Evolutionary conservation across 805 yeast species (phyloP).

Genomic region (Metschnikowia cubensis): DNA sequence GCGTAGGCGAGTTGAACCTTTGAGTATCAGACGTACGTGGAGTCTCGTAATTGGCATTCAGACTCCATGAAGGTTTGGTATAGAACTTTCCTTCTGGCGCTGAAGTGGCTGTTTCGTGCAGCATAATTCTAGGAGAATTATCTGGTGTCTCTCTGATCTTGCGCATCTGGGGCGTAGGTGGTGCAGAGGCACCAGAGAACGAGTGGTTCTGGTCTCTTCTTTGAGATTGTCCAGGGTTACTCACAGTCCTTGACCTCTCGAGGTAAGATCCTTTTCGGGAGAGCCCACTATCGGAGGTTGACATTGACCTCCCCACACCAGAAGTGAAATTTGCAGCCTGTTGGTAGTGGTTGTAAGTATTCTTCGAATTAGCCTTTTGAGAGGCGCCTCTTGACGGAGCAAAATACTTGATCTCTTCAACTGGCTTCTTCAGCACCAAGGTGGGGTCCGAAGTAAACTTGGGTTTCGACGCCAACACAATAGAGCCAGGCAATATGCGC

Average conservation of each 20-base stretch:
- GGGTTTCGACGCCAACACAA: slow-evolving; percentile 13
- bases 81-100: neutral
- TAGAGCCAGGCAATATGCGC: slow-evolving; percentile 17
- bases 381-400: slow-evolving; percentile 6
- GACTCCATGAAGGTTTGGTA: neutral
- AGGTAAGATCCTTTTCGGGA: slow-evolving; percentile 4
- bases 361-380: slow-evolving; percentile 23
- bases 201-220: neutral
- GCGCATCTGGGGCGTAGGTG: slow-evolving; percentile 3
- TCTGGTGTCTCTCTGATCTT: neutral
- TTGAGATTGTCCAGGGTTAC: slow-evolving; percentile 1
- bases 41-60: neutral
- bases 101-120: neutral
- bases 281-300: slow-evolving; percentile 9
- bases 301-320: slow-evolving; percentile 12
- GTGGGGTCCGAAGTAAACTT: neutral
- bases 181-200: neutral
- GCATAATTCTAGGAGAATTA: neutral
- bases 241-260: slow-evolving; percentile 8
- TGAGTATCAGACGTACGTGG: neutral
- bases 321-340: slow-evolving; percentile 18
- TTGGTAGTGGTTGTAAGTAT: slow-evolving; percentile 32
- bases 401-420: slow-evolving; percentile 1
- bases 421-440: slow-evolving; percentile 1
- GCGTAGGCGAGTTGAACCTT: neutral